A percentile compares a stretch with the other conserved stretches of the same genome.
Evolutionary conservation across 768 basidiomycete genomes (phyloP).

Genomic region (Termitomyces eurrhizus): DNA sequence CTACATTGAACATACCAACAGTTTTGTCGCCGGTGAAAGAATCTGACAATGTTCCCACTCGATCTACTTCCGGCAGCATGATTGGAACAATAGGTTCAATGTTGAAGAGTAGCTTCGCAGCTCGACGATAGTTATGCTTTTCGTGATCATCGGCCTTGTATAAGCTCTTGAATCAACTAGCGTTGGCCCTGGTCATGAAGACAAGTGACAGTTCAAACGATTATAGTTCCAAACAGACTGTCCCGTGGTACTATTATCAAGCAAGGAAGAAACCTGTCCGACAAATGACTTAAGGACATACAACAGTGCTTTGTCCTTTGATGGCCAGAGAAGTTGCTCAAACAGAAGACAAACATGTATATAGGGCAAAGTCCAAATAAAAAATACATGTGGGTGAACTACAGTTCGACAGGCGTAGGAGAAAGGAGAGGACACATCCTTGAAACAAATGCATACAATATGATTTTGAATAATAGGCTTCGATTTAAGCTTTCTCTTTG

Average conservation of each 20-base stretch:
- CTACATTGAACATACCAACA: conserved; percentile 59
- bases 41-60: conserved; percentile 43
- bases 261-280: neutral
- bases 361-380: neutral
- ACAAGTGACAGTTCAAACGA: neutral
- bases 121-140: conserved; percentile 7
- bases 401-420: neutral
- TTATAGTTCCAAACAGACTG: neutral
- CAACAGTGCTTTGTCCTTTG: neutral
- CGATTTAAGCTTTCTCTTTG: neutral
- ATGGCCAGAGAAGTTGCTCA: neutral
- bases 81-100: conserved; percentile 21
- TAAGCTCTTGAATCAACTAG: neutral
- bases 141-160: neutral
- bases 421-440: neutral
- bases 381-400: neutral
- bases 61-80: conserved; percentile 33
- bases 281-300: neutral
- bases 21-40: conserved; percentile 65
- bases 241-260: neutral
- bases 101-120: conserved; percentile 18
- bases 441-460: neutral
- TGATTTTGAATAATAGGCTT: neutral
- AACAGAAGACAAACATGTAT: neutral
- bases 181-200: too few species aligned